A percentile compares a stretch with the other conserved stretches of the same genome.
Evolutionary conservation across 192 early-diverging fungal genomes (phyloP).

Genomic region (Cetraspora pellucida): DNA sequence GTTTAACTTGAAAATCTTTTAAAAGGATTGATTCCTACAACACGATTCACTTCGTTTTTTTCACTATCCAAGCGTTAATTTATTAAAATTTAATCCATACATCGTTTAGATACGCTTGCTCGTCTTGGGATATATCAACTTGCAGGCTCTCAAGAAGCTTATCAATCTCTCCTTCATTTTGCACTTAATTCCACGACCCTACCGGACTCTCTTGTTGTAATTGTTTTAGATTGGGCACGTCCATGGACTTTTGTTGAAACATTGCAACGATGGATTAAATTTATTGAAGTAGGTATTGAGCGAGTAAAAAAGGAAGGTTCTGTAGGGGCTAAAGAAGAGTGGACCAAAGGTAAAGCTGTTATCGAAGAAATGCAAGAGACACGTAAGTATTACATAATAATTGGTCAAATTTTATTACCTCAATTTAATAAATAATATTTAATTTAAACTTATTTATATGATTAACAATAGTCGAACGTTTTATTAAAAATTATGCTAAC

Average conservation of each 20-base stretch:
- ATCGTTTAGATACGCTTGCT: conserved; percentile 60
- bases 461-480: conserved; percentile 58
- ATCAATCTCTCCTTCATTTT: conserved; percentile 69
- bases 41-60: no score
- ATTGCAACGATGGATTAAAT: conserved; percentile 76
- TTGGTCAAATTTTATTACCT: no score
- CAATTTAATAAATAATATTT: conserved; percentile 5
- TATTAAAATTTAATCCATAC: background rate
- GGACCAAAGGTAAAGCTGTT: conserved; percentile 68
- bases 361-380: conserved; percentile 73
- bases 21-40: no score
- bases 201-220: conserved; percentile 64
- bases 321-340: conserved; percentile 46
- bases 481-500: conserved; percentile 65
- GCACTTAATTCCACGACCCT: conserved; percentile 70
- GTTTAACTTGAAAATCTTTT: no score
- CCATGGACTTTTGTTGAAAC: conserved; percentile 86
- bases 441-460: background rate
- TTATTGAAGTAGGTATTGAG: conserved; percentile 63
- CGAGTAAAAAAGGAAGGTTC: conserved; percentile 55
- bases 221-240: conserved; percentile 89
- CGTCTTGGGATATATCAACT: conserved; percentile 82
- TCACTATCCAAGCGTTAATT: background rate
- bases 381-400: conserved; percentile 38
- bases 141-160: conserved; percentile 67